These are phyloP conservation scores for Candida quercuum DNA, from an alignment of 805 yeast species.

Conservation along the genomic window DNA sequence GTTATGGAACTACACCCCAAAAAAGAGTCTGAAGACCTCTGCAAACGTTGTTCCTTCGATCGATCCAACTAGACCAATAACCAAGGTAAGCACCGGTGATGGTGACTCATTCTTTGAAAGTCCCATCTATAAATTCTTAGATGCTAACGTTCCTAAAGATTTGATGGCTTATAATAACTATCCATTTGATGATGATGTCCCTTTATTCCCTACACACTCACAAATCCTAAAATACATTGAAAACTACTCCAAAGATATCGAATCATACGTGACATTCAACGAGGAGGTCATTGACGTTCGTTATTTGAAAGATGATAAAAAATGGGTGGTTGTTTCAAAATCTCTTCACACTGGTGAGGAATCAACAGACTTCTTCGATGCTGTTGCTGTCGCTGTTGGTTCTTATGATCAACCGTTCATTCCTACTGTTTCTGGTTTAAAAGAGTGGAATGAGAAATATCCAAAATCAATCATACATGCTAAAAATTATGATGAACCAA, in stretches of 20 bases:
- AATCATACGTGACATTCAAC: constrained; percentile 36
- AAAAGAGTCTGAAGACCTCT: constrained; percentile 7
- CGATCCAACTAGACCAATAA: constrained; percentile 20
- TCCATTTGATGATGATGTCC: constrained; percentile 42
- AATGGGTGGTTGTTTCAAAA: constrained; percentile 41
- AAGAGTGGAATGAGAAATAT: constrained; percentile 35
- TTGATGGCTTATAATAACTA: constrained; percentile 61
- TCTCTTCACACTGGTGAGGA: constrained; percentile 20
- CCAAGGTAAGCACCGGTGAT: constrained; percentile 11
- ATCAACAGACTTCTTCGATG: constrained; percentile 42
- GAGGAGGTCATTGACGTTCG: constrained; percentile 41
- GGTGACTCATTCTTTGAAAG: constrained; percentile 36
- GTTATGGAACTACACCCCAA: constrained; percentile 55
- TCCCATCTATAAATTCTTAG: constrained; percentile 61
- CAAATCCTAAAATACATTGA: constrained; percentile 60
- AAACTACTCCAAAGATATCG: constrained; percentile 44
- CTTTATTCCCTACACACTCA: constrained; percentile 51
- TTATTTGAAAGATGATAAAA: constrained; percentile 15
- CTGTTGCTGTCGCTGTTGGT: constrained; percentile 60
- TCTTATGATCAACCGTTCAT: constrained; percentile 56
- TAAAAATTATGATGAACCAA: constrained; percentile 45
- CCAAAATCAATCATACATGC: constrained; percentile 54
- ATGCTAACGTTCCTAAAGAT: constrained; percentile 61
- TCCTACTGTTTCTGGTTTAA: constrained; percentile 52
- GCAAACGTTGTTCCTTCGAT: constrained; percentile 24